Evolutionary conservation across 495 filamentous ascomycete genomes (phyloP).

Genomic region (Penicillium tannophilum): DNA sequence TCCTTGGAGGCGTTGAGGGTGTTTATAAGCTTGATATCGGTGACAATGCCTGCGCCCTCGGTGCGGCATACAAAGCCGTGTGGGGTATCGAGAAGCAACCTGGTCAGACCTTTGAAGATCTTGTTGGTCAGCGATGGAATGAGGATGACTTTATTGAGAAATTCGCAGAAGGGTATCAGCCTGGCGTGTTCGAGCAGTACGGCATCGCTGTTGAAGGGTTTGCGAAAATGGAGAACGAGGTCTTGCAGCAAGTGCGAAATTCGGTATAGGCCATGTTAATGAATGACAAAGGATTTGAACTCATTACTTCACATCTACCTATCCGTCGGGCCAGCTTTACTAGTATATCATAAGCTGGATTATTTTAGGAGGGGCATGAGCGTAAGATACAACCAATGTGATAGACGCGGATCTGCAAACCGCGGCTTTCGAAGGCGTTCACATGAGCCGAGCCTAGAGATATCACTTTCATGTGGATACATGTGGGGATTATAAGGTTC

Average conservation of each 20-base stretch:
- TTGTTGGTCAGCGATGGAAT: constrained; percentile 80
- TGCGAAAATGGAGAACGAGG: constrained; percentile 71
- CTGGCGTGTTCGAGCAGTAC: constrained; percentile 73
- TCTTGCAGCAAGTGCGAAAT: constrained; percentile 42
- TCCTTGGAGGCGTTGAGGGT: constrained; percentile 85
- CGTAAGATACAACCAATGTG: not conserved
- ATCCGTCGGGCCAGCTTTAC: not conserved
- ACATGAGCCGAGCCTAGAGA: not conserved
- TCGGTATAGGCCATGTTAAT: not conserved
- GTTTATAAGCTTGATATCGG: constrained; percentile 91
- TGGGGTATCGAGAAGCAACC: constrained; percentile 76
- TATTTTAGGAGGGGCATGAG: not conserved
- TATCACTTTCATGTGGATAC: not conserved
- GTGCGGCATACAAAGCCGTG: constrained; percentile 94
- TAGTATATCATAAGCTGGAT: too few relatives aligned
- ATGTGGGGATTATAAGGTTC: not conserved
- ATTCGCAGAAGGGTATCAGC: constrained; percentile 79
- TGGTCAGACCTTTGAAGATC: constrained; percentile 81
- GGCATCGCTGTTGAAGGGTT: constrained; percentile 76
- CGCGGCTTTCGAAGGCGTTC: not conserved
- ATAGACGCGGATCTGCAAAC: not conserved
- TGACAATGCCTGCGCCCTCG: constrained; percentile 93
- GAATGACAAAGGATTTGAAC: not conserved
- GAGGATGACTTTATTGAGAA: constrained; percentile 81
- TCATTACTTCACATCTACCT: not conserved